Conservation (phyloP, 768 basidiomycete species). For the Leccinum aurantiacum region DNA sequence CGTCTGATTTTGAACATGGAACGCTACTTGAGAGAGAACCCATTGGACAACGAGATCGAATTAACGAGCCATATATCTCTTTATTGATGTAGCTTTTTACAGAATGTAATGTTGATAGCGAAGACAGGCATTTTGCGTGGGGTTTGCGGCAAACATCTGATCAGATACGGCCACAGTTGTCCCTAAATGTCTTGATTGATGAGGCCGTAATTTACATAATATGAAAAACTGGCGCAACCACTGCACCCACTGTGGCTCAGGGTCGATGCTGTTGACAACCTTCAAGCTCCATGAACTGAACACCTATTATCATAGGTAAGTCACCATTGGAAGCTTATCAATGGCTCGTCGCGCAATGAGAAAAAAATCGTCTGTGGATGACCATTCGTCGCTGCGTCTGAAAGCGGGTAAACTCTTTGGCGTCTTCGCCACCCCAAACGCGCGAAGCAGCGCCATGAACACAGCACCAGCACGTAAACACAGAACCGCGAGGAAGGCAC, state of each 20-base stretch:
- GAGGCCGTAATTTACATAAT: background rate
- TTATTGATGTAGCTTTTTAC: background rate
- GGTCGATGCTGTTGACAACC: background rate
- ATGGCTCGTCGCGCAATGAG: background rate
- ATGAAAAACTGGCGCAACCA: background rate
- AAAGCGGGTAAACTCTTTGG: background rate
- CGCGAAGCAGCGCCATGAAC: background rate
- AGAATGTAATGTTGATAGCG: background rate
- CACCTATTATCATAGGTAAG: background rate
- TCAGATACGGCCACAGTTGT: background rate
- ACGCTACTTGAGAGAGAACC: conserved; percentile 8
- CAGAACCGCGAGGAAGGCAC: background rate
- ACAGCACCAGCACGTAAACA: background rate
- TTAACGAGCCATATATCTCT: conserved; percentile 13
- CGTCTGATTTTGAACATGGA: conserved; percentile 28
- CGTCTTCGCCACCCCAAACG: background rate
- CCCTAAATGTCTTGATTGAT: background rate
- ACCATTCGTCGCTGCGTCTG: background rate
- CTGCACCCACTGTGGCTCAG: background rate
- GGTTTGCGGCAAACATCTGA: background rate
- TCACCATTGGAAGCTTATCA: background rate
- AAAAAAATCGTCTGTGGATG: background rate
- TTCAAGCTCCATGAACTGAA: background rate
- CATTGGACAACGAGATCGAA: conserved; percentile 6
- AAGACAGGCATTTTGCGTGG: background rate